A percentile compares a stretch with the other conserved stretches of the same genome.
Conservation (phyloP, 768 basidiomycete genomes). For the Mycena albidolilacea region DNA sequence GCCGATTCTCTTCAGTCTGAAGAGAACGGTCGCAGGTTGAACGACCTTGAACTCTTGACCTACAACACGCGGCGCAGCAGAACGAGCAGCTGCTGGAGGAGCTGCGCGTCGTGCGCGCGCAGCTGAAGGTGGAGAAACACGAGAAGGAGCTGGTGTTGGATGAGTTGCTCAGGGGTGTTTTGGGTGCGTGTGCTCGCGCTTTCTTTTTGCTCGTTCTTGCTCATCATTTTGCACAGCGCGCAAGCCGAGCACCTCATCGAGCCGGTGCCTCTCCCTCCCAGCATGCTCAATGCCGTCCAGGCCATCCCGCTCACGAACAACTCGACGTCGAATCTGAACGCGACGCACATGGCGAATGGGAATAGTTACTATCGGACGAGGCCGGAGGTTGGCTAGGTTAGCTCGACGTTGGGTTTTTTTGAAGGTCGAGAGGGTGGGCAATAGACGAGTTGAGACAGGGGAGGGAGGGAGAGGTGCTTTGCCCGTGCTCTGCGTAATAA, state of each 20-base stretch:
- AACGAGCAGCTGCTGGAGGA: constrained; percentile 78
- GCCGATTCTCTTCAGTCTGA: no score
- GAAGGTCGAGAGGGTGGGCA: no score
- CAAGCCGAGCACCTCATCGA: constrained; percentile 39
- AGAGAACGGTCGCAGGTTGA: no score
- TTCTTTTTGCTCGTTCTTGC: constrained; percentile 10
- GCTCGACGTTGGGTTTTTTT: no score
- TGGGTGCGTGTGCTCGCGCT: constrained; percentile 58
- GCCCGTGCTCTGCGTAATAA: not conserved
- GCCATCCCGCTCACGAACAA: constrained; percentile 20
- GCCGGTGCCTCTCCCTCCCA: constrained; percentile 34
- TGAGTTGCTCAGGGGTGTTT: constrained; percentile 63
- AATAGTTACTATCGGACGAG: constrained; percentile 31
- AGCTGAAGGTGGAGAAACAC: constrained; percentile 66
- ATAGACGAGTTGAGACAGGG: no score
- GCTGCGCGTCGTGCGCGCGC: constrained; percentile 66
- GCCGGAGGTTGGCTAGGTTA: not conserved
- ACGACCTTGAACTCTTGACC: no score
- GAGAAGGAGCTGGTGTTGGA: constrained; percentile 77
- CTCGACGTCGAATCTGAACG: constrained; percentile 29
- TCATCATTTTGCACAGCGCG: constrained; percentile 20
- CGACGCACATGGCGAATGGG: constrained; percentile 32
- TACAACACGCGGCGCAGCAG: constrained; percentile 76
- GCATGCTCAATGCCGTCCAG: constrained; percentile 19
- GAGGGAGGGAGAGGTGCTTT: no score